Percentiles rank a stretch among this genome's conserved stretches.
Evolutionary conservation across 2,329 filamentous ascomycete genomes (phyloP).

Genomic region (Xylaria sp.): DNA sequence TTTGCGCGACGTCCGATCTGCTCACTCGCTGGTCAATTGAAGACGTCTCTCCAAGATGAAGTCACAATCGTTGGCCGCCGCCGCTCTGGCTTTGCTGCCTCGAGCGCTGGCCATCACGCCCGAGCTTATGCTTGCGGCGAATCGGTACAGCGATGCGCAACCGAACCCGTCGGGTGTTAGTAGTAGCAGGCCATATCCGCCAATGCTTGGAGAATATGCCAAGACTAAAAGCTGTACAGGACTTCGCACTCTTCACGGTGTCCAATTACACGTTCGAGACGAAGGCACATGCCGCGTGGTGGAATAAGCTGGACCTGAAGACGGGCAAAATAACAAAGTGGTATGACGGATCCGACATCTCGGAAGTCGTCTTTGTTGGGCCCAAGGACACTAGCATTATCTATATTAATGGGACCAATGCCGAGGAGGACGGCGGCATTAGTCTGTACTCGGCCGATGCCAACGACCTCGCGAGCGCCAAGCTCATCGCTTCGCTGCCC

Average conservation of each 20-base stretch:
- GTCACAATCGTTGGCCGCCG: slow-evolving; percentile 43
- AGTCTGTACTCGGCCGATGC: slow-evolving; percentile 54
- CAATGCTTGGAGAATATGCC: not conserved
- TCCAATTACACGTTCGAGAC: slow-evolving; percentile 71
- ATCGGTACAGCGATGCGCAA: slow-evolving; percentile 49
- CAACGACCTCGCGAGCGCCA: slow-evolving; percentile 45
- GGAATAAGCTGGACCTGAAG: slow-evolving; percentile 67
- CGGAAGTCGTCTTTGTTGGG: slow-evolving; percentile 68
- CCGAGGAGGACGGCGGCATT: slow-evolving; percentile 55
- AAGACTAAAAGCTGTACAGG: slow-evolving; percentile 43
- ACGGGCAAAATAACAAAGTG: slow-evolving; percentile 64
- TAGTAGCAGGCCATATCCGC: slow-evolving; percentile 32
- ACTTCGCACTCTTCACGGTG: slow-evolving; percentile 59
- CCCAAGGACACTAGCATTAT: slow-evolving; percentile 59
- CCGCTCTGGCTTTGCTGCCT: slow-evolving; percentile 46
- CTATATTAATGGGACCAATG: slow-evolving; percentile 63
- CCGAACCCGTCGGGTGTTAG: slow-evolving; percentile 51
- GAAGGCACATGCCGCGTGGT: slow-evolving; percentile 57
- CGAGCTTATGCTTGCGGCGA: slow-evolving; percentile 50
- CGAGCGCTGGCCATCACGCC: slow-evolving; percentile 48
- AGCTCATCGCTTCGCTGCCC: slow-evolving; percentile 52
- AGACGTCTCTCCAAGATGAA: slow-evolving; percentile 42
- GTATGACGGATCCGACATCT: slow-evolving; percentile 63
- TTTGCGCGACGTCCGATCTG: slow-evolving; percentile 29
- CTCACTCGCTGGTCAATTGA: slow-evolving; percentile 33